Evolutionary conservation across 73 alveolate species (phyloP).

Genomic region (Paramecium pentaurelia): DNA sequence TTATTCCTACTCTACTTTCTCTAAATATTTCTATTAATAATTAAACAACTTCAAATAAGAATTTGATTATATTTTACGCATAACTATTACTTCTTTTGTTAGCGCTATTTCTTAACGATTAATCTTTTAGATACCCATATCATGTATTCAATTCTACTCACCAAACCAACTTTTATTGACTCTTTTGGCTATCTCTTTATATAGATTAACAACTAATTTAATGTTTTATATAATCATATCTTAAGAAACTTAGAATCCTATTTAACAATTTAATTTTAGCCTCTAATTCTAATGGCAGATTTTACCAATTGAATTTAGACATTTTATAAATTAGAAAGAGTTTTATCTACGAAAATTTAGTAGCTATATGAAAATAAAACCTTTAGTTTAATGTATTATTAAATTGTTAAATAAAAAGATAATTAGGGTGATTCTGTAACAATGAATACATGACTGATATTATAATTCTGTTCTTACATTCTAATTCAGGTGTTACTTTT

Average conservation of each 20-base stretch:
- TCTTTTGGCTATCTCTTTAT: conserved; percentile 68
- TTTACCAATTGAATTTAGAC: conserved; percentile 3
- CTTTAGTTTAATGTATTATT: conserved; percentile 19
- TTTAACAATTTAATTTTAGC: conserved; percentile 12
- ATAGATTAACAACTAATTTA: conserved; percentile 65
- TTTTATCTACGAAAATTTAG: conserved; percentile 46
- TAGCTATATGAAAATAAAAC: neutral
- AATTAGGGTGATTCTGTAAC: neutral
- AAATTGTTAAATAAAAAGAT: neutral
- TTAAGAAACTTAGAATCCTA: neutral
- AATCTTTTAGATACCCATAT: conserved; percentile 71
- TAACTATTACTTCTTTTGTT: conserved; percentile 83
- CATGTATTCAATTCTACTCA: conserved; percentile 83
- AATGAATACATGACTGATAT: conserved; percentile 29
- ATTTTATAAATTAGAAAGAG: neutral
- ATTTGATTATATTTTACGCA: conserved; percentile 77
- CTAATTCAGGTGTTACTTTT: neutral
- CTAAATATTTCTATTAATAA: conserved; percentile 57
- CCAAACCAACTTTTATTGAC: conserved; percentile 87
- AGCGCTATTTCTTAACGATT: conserved; percentile 68
- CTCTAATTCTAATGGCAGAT: conserved; percentile 24
- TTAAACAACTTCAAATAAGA: conserved; percentile 70
- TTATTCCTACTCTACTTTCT: conserved; percentile 36
- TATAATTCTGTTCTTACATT: conserved; percentile 24
- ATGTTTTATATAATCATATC: conserved; percentile 61